A percentile compares a stretch with the other conserved stretches of the same genome.
phyloP scores from a whole-genome alignment of 257 asterid genomes.

The Solanum etuberosum region DNA sequence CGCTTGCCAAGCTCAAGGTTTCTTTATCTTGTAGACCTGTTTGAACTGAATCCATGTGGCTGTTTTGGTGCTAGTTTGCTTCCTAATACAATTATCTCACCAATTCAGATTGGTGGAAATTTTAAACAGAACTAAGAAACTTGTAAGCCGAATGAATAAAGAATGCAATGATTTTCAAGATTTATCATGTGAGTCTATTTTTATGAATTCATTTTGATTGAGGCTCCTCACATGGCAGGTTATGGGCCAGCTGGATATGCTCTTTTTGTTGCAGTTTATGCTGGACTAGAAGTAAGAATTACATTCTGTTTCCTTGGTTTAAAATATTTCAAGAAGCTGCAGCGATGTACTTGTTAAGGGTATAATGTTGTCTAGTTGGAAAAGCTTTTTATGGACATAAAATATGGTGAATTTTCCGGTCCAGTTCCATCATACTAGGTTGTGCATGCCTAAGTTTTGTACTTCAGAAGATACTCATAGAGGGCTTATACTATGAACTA shows the following conservation, averaged over 20 bases:
- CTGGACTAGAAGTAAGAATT: conserved; percentile 82
- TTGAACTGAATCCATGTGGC: background rate
- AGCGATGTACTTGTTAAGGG: background rate
- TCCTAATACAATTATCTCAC: background rate
- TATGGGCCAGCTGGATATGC: conserved; percentile 97
- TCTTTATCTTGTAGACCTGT: background rate
- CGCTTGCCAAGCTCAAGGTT: background rate
- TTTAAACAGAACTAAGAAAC: background rate
- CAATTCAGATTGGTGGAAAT: background rate
- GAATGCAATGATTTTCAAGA: background rate
- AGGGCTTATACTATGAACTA: background rate
- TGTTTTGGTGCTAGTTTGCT: background rate
- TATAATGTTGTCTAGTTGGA: background rate
- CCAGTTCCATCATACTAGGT: background rate
- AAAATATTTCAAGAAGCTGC: background rate
- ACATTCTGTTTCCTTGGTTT: conserved; percentile 2
- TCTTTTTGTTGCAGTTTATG: conserved; percentile 76
- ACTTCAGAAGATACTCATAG: background rate
- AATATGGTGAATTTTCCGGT: background rate
- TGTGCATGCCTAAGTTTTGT: background rate
- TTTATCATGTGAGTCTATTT: background rate
- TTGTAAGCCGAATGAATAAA: background rate
- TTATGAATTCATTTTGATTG: background rate
- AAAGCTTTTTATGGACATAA: background rate
- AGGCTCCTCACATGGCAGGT: conserved; percentile 34